Evolutionary conservation across 202 grass and related monocot genomes (phyloP), one percentile per base, ranked within the genome.

Genomic region (Panicum virgatum): DNA sequence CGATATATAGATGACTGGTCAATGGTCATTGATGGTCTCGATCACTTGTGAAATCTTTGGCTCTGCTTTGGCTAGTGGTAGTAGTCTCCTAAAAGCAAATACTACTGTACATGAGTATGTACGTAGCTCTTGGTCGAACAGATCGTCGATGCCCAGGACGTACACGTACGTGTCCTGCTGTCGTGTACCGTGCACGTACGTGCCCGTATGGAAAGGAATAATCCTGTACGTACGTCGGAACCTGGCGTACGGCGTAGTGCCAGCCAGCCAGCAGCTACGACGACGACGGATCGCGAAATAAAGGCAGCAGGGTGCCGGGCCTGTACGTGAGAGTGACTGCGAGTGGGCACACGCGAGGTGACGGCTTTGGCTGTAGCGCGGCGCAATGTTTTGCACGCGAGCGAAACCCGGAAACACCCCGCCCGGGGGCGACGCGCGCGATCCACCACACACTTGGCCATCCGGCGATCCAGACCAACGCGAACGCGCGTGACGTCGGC

Each of bases 311-410:
- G 6, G 12, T n/a, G n/a, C n/a, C n/a, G n/a, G 0, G 13, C 3
- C 44, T n/a, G n/a, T n/a, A n/a, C n/a, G n/a, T n/a, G 44, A 4
- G 3, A 12, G 44, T 46, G 60, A 67, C 30, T 18, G 30, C 32
- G 8, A 25, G 1, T 6, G 77, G 12, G n/a, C 10, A 30, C 45
- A 50, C 5, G 8, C n/a, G n/a, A 72, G 1, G 16, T 34, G n/a
- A 72, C 14, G 30, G 40, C 14, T 50, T 47, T 37, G 25, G 19
- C 62, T 67, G 20, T 73, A 62, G 57, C 23, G 12, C 4, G 23
- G 11, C 25, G 23, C 82, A 71, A 89, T 46, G 87, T 69, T 77
- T 76, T 77, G 58, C 82, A 89, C 87, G 77, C 48, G 77, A 36
- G 63, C 32, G 14, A n/a, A 20, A 30, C 45, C 51, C 0, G 6